Evolutionary conservation across 2,329 filamentous ascomycete genomes (phyloP).

Genomic region (Fusarium abutilonis): DNA sequence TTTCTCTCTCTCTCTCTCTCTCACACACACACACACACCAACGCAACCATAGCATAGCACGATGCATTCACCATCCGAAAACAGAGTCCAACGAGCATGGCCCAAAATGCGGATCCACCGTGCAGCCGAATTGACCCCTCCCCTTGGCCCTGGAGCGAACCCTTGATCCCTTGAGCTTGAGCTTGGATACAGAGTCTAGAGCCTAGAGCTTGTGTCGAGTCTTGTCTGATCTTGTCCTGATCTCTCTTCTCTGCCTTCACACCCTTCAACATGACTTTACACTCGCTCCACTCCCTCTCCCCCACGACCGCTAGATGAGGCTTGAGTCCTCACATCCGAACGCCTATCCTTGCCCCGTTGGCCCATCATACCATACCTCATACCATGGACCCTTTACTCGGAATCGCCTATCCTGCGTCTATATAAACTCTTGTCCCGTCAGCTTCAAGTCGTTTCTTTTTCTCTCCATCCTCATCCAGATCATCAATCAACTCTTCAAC

Average conservation of each 20-base stretch:
- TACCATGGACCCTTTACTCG: conserved; percentile 30
- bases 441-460: conserved; percentile 32
- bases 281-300: conserved; percentile 39
- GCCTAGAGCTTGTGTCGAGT: not conserved
- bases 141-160: conserved; percentile 9
- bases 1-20: not conserved
- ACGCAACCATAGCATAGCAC: conserved; percentile 14
- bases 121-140: conserved; percentile 44
- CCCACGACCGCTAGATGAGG: conserved; percentile 44
- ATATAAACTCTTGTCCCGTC: conserved; percentile 46
- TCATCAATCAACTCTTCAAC: conserved; percentile 42
- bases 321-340: conserved; percentile 35
- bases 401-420: conserved; percentile 38
- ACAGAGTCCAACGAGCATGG: conserved; percentile 28
- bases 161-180: conserved; percentile 9
- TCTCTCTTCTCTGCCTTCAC: conserved; percentile 25
- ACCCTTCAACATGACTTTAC: conserved; percentile 19
- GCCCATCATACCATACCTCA: conserved; percentile 41
- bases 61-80: conserved; percentile 33
- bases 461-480: conserved; percentile 44
- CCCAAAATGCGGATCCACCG: conserved; percentile 43
- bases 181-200: not conserved
- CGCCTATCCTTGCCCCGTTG: conserved; percentile 40
- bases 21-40: conserved; percentile 9
- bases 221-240: conserved; percentile 33